Percentiles rank a stretch among this genome's conserved stretches.
Evolutionary conservation across 1,284 basidiomycete genomes (phyloP).

Genomic region (Leccinum subfulvum): DNA sequence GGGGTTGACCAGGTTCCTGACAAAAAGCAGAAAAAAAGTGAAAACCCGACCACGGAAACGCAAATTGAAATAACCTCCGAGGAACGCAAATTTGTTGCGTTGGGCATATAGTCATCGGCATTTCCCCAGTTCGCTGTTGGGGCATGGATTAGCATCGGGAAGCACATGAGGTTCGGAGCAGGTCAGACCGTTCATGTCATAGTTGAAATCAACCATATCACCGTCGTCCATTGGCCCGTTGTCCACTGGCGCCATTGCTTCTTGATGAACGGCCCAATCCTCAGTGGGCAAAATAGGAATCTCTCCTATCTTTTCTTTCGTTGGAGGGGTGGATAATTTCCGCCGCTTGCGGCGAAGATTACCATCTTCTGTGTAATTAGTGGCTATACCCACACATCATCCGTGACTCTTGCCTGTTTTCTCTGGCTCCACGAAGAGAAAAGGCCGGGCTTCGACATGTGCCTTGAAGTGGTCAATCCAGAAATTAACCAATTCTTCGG

Average conservation of each 20-base stretch:
- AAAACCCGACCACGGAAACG: constrained; percentile 4
- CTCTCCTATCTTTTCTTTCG: constrained; percentile 2
- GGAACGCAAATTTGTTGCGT: constrained; percentile 44
- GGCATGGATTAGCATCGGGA: constrained; percentile 10
- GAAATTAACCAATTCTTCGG: constrained; percentile 62
- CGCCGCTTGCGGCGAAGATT: constrained; percentile 25
- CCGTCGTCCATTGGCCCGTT: constrained; percentile 11
- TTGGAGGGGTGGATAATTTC: constrained; percentile 16
- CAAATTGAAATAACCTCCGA: constrained; percentile 53
- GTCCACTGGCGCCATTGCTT: background rate
- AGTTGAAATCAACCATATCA: constrained; percentile 25
- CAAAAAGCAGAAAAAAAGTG: background rate
- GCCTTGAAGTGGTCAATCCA: constrained; percentile 70
- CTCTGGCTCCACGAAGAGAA: constrained; percentile 41
- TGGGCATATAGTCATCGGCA: constrained; percentile 16
- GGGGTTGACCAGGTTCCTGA: constrained; percentile 78
- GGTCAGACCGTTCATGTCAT: constrained; percentile 28
- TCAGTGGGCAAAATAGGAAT: constrained; percentile 1
- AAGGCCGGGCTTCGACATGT: constrained; percentile 62
- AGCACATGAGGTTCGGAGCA: background rate
- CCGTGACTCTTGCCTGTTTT: constrained; percentile 26
- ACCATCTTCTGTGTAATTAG: constrained; percentile 20
- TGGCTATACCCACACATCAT: background rate
- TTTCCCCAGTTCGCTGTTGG: constrained; percentile 25
- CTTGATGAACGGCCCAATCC: constrained; percentile 7